Evolutionary conservation across 83 land plant species (phyloP).

Genomic region (Thuja plicata): DNA sequence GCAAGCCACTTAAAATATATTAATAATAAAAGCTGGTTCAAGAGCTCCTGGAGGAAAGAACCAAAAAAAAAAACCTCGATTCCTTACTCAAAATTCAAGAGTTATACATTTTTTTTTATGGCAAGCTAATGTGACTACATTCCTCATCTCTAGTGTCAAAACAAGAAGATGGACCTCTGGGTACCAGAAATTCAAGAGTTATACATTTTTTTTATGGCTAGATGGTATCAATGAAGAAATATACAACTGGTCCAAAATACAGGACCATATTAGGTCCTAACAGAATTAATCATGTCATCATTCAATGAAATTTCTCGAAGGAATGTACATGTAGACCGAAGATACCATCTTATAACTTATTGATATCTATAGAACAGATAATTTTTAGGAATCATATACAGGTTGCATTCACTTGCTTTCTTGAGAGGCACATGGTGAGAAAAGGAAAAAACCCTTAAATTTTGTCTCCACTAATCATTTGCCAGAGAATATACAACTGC

Average conservation of each 20-base stretch:
- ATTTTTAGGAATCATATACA: neutral
- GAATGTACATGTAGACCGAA: neutral
- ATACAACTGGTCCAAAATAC: neutral
- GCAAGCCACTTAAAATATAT: too few relatives aligned
- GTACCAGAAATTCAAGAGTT: neutral
- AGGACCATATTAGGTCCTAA: neutral
- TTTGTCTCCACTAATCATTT: conserved; percentile 12
- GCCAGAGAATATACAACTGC: conserved; percentile 65
- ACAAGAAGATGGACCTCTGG: neutral
- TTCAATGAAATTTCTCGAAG: neutral
- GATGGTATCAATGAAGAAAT: neutral
- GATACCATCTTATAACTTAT: neutral
- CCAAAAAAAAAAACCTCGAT: too few relatives aligned
- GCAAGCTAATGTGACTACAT: neutral
- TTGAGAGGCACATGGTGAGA: neutral
- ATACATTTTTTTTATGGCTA: neutral
- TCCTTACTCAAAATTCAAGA: too few relatives aligned
- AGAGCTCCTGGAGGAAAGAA: too few relatives aligned
- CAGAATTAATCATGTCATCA: neutral
- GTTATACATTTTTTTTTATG: too few relatives aligned
- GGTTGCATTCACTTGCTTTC: neutral
- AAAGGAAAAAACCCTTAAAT: neutral
- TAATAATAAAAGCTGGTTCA: too few relatives aligned
- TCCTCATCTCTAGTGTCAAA: neutral
- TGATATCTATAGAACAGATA: neutral